phyloP scores from a whole-genome alignment of 805 yeast genomes.

The Candida xyloterini region DNA sequence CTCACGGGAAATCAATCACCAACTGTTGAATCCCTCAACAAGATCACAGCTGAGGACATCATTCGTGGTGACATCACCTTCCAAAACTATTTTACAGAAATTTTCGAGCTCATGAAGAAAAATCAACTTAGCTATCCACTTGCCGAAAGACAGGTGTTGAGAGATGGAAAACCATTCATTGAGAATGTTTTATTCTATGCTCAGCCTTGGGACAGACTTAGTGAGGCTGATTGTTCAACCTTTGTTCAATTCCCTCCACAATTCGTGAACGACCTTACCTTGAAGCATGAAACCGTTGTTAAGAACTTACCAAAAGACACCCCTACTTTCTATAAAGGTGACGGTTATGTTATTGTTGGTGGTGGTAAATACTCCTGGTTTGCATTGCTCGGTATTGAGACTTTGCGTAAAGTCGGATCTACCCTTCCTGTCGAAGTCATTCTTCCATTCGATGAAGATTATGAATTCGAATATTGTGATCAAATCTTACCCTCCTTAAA shows the following conservation, averaged over 20 bases:
- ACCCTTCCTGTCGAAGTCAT: conserved; percentile 78
- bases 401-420: conserved; percentile 64
- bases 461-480: conserved; percentile 69
- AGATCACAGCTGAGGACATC: conserved; percentile 29
- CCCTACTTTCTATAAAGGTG: conserved; percentile 32
- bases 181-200: conserved; percentile 31
- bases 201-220: conserved; percentile 25
- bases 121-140: conserved; percentile 33
- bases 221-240: conserved; percentile 26
- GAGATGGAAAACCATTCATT: conserved; percentile 34
- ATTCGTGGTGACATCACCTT: conserved; percentile 33
- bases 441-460: conserved; percentile 67
- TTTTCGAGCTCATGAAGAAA: conserved; percentile 29
- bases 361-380: conserved; percentile 79
- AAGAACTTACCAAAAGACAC: conserved; percentile 26
- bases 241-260: conserved; percentile 31
- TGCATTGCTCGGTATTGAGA: conserved; percentile 60
- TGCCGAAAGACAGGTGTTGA: conserved; percentile 28
- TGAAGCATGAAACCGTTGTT: conserved; percentile 33
- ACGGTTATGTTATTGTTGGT: conserved; percentile 69
- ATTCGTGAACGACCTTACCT: conserved; percentile 32
- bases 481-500: conserved; percentile 56
- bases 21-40: conserved; percentile 27
- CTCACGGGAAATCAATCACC: conserved; percentile 26
- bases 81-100: conserved; percentile 32